Base-by-base conservation (phyloP, 2,329 filamentous ascomycete species). In the Tolypocladium ovalisporum region DNA sequence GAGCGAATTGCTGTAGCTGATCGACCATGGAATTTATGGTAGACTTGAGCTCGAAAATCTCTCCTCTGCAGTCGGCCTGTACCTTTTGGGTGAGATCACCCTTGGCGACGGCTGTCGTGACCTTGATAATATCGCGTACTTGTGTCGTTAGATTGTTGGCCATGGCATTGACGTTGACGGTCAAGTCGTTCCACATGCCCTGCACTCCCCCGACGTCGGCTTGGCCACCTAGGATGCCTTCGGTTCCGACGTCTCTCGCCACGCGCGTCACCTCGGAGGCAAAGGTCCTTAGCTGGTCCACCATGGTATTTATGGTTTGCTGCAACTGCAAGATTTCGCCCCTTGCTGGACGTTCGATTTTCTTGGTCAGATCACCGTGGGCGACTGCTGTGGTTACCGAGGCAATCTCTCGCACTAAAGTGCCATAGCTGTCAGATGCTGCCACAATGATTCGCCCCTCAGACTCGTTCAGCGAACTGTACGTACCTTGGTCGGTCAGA, bases 11-110 rank as follows among this genome's bases (percentile, higher is more conserved):
- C 68, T 96, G 90, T 58, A 99, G 79, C 72, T 97, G 94, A 71
- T 97, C 94, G 63, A 99, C 93, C 93, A 99, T 99, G 70, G 89
- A 94, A 75, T 99, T 99, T 78, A 97, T 99, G 52, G 94, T 97
- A 59, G 91, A 92, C 75, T 99, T 99, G 68, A 99, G 87, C 76
- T 89, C 90, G 69, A 86, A 88, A 67, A 92, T 97, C 79, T 93
- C 94, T 73, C 88, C 95, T 76, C 86, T 88, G 74, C 89, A 93
- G 68, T 90, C 90, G 60, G 92, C 92, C 72, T 96, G 90, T 42
- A 99, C 93, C 73, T 97, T 97, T 73, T 96, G 93, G 54, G 92
- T 97, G 65, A 99, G 80, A 71, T 99, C 94, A 74, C 93, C 93
- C 73, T 85, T 86, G 65, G 85, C 85, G 63, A 88, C 85, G 60